Evolutionary conservation across 495 filamentous ascomycete species (phyloP).

Genomic region (Geoglossum glabrum): DNA sequence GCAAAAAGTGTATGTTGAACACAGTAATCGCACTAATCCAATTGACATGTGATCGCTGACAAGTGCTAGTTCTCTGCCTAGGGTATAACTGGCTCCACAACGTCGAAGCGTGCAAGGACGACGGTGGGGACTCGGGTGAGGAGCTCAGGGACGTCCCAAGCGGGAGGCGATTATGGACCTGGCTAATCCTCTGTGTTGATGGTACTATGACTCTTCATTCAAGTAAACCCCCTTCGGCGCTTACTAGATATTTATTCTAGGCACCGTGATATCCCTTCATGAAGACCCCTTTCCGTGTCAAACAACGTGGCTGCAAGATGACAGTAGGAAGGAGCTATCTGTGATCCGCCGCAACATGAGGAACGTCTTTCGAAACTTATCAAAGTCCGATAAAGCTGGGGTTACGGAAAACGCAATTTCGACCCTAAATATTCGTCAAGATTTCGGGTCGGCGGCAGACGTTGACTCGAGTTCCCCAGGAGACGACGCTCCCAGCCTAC

Average conservation of each 20-base stretch:
- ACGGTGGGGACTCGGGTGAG: background rate
- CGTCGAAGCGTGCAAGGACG: slow-evolving; percentile 15
- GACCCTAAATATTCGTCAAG: slow-evolving; percentile 14
- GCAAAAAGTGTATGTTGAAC: slow-evolving; percentile 26
- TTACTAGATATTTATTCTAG: slow-evolving; percentile 14
- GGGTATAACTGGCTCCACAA: slow-evolving; percentile 66
- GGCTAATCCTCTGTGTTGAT: slow-evolving; percentile 67
- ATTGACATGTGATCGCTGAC: background rate
- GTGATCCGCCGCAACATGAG: slow-evolving; percentile 46
- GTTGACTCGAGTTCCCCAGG: slow-evolving; percentile 12
- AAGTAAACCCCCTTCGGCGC: background rate
- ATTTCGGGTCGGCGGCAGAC: slow-evolving; percentile 13
- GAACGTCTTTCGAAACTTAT: slow-evolving; percentile 53
- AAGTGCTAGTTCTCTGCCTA: slow-evolving; percentile 44
- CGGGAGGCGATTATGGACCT: slow-evolving; percentile 50
- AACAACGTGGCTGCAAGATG: slow-evolving; percentile 14
- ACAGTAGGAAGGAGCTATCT: slow-evolving; percentile 23
- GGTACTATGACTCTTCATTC: slow-evolving; percentile 24
- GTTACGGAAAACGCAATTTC: slow-evolving; percentile 12
- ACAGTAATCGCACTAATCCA: background rate
- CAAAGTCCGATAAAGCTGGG: slow-evolving; percentile 25
- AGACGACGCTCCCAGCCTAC: slow-evolving; percentile 44
- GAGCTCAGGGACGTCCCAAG: slow-evolving; percentile 30
- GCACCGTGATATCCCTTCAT: slow-evolving; percentile 59
- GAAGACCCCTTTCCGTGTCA: slow-evolving; percentile 40